A percentile compares a stretch with the other conserved stretches of the same genome.
These are phyloP conservation scores for Blastobotrys buckinghamii DNA, from an alignment of 1,139 yeast genomes.

Conservation along the genomic window DNA sequence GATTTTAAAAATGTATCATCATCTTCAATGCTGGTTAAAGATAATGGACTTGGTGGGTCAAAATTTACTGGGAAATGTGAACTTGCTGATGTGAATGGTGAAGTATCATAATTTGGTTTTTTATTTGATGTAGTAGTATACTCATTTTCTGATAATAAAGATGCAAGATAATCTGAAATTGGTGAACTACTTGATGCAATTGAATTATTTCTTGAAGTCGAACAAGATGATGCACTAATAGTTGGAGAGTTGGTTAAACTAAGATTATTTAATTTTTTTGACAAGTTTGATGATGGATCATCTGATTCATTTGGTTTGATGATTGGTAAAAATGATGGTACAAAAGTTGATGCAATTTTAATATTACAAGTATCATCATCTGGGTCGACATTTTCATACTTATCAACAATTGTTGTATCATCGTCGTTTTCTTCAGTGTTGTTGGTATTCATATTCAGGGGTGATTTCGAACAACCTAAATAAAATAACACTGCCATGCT, in stretches of 20 bases:
- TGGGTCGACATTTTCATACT: conserved; percentile 15
- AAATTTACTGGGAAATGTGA: neutral
- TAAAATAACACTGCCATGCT: conserved; percentile 12
- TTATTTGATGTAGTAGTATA: neutral
- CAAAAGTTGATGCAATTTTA: conserved; percentile 1
- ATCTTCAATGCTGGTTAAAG: neutral
- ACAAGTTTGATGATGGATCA: neutral
- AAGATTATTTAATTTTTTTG: neutral
- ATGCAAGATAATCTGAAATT: conserved; percentile 6
- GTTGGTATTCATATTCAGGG: neutral
- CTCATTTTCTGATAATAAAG: neutral
- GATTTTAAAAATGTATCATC: neutral
- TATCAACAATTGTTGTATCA: conserved; percentile 11
- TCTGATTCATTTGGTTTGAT: neutral
- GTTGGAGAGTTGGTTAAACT: neutral
- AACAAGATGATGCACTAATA: neutral
- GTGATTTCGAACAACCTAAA: conserved; percentile 15
- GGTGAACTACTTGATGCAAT: neutral
- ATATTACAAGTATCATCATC: conserved; percentile 5
- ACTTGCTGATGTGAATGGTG: neutral
- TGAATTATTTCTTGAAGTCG: neutral
- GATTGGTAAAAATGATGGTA: neutral
- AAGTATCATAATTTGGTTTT: neutral
- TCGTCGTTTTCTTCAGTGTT: conserved; percentile 7
- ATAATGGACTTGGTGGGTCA: conserved; percentile 6